Evolutionary conservation across 306 rosid species (phyloP).

Genomic region (Cyclanthera cordifolia): DNA sequence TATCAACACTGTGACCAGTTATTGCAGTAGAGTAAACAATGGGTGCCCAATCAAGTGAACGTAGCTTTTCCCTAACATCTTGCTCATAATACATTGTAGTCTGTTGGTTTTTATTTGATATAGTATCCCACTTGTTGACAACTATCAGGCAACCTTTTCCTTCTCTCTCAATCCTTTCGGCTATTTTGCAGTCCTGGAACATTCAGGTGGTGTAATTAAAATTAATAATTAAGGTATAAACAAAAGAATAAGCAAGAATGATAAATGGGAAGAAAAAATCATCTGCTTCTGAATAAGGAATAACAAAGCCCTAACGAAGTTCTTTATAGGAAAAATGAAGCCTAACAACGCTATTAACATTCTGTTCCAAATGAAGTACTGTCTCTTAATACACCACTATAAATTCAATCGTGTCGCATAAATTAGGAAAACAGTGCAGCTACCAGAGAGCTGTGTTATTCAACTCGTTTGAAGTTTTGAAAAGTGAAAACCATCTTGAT

Average conservation of each 20-base stretch:
- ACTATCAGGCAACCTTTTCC: slow-evolving; percentile 92
- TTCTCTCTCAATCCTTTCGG: slow-evolving; percentile 87
- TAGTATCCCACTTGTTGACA: slow-evolving; percentile 96
- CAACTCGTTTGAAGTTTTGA: not conserved
- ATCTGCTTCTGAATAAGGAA: not conserved
- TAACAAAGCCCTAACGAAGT: not conserved
- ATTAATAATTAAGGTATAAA: not conserved
- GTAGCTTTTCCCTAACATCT: slow-evolving; percentile 89
- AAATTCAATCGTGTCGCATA: not conserved
- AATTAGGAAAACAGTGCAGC: not conserved
- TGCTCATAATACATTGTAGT: slow-evolving; percentile 71
- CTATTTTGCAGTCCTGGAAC: slow-evolving; percentile 75
- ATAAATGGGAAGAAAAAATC: not conserved
- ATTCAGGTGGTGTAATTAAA: slow-evolving; percentile 10
- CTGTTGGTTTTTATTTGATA: slow-evolving; percentile 88
- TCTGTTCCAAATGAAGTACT: not conserved
- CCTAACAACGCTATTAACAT: not conserved
- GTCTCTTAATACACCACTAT: not conserved
- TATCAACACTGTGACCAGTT: slow-evolving; percentile 73
- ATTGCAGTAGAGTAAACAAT: slow-evolving; percentile 83
- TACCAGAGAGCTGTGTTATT: not conserved
- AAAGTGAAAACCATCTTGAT: not conserved
- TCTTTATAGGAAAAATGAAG: not conserved
- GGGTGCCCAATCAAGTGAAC: slow-evolving; percentile 77
- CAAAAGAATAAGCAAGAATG: not conserved